phyloP scores from a whole-genome alignment of 768 basidiomycete genomes.

The Pleurotus tuber-regium region DNA sequence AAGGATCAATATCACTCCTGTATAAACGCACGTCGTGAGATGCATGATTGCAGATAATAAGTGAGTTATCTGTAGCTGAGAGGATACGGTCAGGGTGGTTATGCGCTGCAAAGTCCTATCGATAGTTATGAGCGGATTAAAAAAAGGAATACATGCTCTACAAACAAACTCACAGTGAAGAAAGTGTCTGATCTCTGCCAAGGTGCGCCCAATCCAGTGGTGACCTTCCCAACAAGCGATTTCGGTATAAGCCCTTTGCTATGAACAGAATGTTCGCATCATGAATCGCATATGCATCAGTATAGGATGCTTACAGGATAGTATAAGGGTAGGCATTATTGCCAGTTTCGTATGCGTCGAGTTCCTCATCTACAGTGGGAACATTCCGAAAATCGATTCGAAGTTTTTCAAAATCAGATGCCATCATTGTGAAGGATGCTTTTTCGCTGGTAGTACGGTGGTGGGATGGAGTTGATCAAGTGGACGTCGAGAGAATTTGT shows the following conservation, averaged over 20 bases:
- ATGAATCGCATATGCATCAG: no score
- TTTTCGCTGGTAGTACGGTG: no score
- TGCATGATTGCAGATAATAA: conserved; percentile 7
- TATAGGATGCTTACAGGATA: background rate
- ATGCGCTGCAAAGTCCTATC: background rate
- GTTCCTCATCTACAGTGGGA: background rate
- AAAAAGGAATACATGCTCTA: background rate
- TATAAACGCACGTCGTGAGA: conserved; percentile 1
- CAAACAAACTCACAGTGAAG: conserved; percentile 1
- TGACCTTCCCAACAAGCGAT: background rate
- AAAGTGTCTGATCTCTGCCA: conserved; percentile 7
- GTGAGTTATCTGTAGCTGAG: background rate
- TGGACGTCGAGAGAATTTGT: no score
- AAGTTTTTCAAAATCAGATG: no score
- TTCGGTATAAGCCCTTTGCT: conserved; percentile 5
- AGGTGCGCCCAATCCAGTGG: background rate
- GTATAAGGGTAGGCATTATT: background rate
- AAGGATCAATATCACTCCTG: background rate
- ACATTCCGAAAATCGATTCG: background rate
- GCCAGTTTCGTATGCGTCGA: background rate
- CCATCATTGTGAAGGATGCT: no score
- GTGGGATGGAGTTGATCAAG: no score
- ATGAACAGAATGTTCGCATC: background rate
- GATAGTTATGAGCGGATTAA: background rate
- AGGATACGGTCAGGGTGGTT: background rate